These are phyloP conservation scores for Pichia sp. DNA, from an alignment of 1,139 yeast species.

Conservation along the genomic window DNA sequence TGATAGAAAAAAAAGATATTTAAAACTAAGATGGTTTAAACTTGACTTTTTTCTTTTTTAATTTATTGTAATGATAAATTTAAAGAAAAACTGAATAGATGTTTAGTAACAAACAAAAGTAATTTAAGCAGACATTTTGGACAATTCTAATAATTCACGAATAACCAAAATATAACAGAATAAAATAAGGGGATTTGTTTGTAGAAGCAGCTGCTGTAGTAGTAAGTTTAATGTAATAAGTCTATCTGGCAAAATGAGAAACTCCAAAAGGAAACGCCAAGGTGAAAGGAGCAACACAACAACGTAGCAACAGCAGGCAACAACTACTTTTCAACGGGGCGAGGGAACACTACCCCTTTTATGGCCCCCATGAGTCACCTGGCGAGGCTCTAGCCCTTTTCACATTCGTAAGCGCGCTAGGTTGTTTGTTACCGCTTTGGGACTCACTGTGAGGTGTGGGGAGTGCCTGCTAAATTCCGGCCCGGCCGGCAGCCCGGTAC, in stretches of 20 bases:
- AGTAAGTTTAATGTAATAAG: neutral
- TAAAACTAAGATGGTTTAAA: slow-evolving; percentile 20
- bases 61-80: slow-evolving; percentile 2
- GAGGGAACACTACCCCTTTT: neutral
- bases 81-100: slow-evolving; percentile 2
- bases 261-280: neutral
- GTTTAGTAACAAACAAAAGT: neutral
- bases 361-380: neutral
- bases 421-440: neutral
- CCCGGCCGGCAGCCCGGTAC: neutral
- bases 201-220: slow-evolving; percentile 20
- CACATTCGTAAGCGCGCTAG: neutral
- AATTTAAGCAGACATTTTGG: slow-evolving; percentile 31
- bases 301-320: neutral
- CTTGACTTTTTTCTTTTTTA: slow-evolving; percentile 10
- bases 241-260: slow-evolving; percentile 1
- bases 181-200: slow-evolving; percentile 7
- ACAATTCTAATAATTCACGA: slow-evolving; percentile 1
- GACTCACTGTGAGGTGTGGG: slow-evolving; percentile 5
- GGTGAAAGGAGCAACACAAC: neutral
- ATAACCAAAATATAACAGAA: slow-evolving; percentile 5
- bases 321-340: neutral
- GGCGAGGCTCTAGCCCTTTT: neutral
- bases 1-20: slow-evolving; percentile 3
- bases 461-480: neutral